A percentile compares a stretch with the other conserved stretches of the same genome.
Conservation (phyloP, 1,284 basidiomycete species). For the Ceraceosorus guamensis region DNA sequence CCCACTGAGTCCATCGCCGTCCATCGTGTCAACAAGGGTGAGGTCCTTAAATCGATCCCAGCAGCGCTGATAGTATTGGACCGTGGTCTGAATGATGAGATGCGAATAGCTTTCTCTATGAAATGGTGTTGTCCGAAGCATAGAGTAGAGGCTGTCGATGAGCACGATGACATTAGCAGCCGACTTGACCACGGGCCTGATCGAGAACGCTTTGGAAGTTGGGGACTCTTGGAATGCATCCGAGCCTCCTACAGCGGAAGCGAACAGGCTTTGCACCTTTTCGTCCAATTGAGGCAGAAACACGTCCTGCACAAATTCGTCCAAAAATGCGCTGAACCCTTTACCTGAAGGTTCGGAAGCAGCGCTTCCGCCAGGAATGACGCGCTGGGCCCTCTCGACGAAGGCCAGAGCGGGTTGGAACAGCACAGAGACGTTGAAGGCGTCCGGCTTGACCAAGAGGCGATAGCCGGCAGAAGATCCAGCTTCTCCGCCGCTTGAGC, state of each 20-base stretch:
- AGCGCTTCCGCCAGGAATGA: constrained; percentile 39
- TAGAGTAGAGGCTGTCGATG: constrained; percentile 83
- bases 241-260: constrained; percentile 49
- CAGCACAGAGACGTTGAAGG: constrained; percentile 86
- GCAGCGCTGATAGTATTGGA: constrained; percentile 92
- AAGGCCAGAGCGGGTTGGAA: constrained; percentile 89
- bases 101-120: constrained; percentile 83
- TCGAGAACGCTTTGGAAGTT: constrained; percentile 58
- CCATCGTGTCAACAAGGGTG: neutral
- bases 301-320: constrained; percentile 87
- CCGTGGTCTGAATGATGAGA: constrained; percentile 88
- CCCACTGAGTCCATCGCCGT: neutral
- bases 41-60: constrained; percentile 71
- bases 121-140: constrained; percentile 90
- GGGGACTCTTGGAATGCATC: constrained; percentile 59
- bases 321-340: constrained; percentile 70
- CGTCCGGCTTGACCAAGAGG: constrained; percentile 77
- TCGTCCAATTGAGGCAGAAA: constrained; percentile 94
- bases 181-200: constrained; percentile 73
- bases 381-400: constrained; percentile 58
- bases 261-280: constrained; percentile 58
- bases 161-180: constrained; percentile 78
- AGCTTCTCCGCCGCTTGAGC: constrained; percentile 46
- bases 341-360: constrained; percentile 18
- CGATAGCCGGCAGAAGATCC: constrained; percentile 58